phyloP scores from a whole-genome alignment of 768 basidiomycete species.

The Pisolithus sp. region DNA sequence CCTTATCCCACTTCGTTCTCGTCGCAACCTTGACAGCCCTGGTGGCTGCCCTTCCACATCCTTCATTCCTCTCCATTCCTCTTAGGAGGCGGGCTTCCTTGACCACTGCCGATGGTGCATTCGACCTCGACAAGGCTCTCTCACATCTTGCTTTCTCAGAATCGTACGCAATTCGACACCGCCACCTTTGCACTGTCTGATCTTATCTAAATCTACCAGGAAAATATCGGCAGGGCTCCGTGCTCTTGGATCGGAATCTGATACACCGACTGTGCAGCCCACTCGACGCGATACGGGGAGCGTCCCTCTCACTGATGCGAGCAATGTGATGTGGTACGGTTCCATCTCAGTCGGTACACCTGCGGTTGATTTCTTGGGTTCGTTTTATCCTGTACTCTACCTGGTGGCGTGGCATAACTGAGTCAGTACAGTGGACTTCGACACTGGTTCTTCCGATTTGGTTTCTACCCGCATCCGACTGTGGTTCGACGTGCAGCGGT shows the following conservation, averaged over 20 bases:
- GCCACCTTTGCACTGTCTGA: not conserved
- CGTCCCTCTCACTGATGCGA: constrained; percentile 10
- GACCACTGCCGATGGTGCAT: constrained; percentile 6
- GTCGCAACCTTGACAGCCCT: constrained; percentile 9
- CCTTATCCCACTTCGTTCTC: constrained; percentile 4
- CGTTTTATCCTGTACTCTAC: not conserved
- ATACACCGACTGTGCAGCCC: not conserved
- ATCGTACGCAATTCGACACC: not conserved
- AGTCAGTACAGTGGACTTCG: constrained; percentile 22
- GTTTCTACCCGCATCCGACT: constrained; percentile 26
- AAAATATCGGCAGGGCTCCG: constrained; percentile 13
- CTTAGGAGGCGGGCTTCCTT: constrained; percentile 13
- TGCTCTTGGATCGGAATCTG: constrained; percentile 5
- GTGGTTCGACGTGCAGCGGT: constrained; percentile 24
- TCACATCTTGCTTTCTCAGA: constrained; percentile 12
- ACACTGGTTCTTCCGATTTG: constrained; percentile 31
- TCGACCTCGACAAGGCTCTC: constrained; percentile 11
- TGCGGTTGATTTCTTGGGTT: constrained; percentile 14
- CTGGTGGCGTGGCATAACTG: not conserved
- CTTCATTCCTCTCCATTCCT: constrained; percentile 10
- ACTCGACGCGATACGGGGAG: constrained; percentile 5
- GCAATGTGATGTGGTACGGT: constrained; percentile 19
- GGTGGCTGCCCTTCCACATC: constrained; percentile 13
- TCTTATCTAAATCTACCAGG: constrained; percentile 9
- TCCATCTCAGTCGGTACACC: constrained; percentile 20